A percentile compares a stretch with the other conserved stretches of the same genome.
Evolutionary conservation across 441 rosid species (phyloP).

Genomic region (Mallotus repandus): DNA sequence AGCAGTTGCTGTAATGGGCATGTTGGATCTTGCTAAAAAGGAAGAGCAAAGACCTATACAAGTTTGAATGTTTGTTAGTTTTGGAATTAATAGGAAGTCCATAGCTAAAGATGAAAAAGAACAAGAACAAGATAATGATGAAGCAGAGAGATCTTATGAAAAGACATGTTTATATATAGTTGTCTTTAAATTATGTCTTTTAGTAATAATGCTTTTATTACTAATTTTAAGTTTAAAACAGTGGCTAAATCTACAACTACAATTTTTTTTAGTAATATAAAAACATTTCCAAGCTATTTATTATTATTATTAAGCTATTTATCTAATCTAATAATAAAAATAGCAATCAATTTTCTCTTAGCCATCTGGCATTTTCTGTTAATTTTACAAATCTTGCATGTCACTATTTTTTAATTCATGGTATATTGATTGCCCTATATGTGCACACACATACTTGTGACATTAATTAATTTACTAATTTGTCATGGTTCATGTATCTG

Average conservation of each 20-base stretch:
- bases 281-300: no score
- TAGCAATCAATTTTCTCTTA: no score
- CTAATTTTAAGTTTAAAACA: conserved; percentile 5
- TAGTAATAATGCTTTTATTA: conserved; percentile 13
- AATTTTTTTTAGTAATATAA: not conserved
- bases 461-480: no score
- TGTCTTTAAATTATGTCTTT: not conserved
- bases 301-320: no score
- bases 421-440: no score
- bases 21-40: not conserved
- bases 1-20: not conserved
- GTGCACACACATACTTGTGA: no score
- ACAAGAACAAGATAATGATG: no score
- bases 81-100: not conserved
- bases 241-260: not conserved
- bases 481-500: no score
- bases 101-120: not conserved
- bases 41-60: not conserved
- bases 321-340: no score
- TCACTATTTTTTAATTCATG: no score
- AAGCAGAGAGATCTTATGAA: not conserved
- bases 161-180: conserved; percentile 3
- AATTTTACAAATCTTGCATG: no score
- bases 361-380: no score
- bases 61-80: not conserved